Percentiles rank a stretch among this genome's conserved stretches.
phyloP scores from a whole-genome alignment of 345 rosid species.

The Eucalyptus lansdowneana region DNA sequence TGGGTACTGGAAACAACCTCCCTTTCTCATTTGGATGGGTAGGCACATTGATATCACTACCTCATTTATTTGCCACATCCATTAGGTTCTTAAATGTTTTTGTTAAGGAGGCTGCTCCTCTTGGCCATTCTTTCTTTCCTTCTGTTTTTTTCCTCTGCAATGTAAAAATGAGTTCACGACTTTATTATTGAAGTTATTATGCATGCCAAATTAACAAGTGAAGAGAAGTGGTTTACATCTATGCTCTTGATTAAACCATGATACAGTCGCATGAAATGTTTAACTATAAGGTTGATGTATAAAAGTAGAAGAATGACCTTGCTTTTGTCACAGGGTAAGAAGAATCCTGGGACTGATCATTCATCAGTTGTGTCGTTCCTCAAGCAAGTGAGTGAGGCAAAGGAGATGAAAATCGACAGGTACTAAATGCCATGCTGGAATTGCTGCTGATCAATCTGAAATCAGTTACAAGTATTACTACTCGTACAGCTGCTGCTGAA shows the following conservation, averaged over 20 bases:
- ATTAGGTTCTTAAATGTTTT: background rate
- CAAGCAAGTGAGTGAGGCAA: slow-evolving; percentile 45
- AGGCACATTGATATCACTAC: background rate
- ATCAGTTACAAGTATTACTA: background rate
- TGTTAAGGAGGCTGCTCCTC: background rate
- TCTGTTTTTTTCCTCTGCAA: background rate
- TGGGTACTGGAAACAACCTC: slow-evolving; percentile 96
- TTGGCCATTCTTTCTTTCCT: background rate
- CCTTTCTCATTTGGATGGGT: slow-evolving; percentile 98
- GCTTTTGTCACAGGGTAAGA: slow-evolving; percentile 68
- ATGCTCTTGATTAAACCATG: background rate
- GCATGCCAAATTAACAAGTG: background rate
- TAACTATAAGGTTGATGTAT: background rate
- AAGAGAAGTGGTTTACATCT: background rate
- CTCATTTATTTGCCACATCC: background rate
- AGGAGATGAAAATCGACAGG: slow-evolving; percentile 93
- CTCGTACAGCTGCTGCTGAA: background rate
- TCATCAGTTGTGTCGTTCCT: slow-evolving; percentile 48
- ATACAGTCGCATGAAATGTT: background rate
- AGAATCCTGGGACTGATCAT: slow-evolving; percentile 75
- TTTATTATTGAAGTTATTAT: background rate
- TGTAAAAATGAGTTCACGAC: background rate
- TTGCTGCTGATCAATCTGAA: background rate
- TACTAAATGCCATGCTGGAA: background rate
- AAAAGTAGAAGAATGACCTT: background rate